Evolutionary conservation across 106 monocot species (phyloP).

Genomic region (Platanthera zijinensis): DNA sequence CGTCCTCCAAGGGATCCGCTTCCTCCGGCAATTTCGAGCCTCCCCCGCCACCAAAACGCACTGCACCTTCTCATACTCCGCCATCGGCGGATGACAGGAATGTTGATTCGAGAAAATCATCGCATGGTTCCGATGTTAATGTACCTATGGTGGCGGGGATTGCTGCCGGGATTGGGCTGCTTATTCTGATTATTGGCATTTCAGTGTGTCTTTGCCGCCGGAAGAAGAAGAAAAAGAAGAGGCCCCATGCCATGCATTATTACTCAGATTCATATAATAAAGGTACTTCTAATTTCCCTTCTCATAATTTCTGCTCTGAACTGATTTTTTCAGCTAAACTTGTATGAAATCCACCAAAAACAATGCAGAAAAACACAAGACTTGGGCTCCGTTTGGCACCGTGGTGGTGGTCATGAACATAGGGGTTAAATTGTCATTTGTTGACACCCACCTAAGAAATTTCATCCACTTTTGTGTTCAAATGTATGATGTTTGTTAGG

Average conservation of each 20-base stretch:
- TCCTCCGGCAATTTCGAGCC: neutral
- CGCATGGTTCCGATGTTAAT: slow-evolving; percentile 1
- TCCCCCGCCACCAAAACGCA: neutral
- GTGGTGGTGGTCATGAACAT: too few relatives aligned
- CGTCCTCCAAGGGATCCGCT: neutral
- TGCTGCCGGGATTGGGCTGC: slow-evolving; percentile 19
- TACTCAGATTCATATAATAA: slow-evolving; percentile 10
- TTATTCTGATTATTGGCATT: slow-evolving; percentile 22
- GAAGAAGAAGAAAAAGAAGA: slow-evolving; percentile 26
- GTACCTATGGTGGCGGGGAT: slow-evolving; percentile 18
- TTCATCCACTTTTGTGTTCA: too few relatives aligned
- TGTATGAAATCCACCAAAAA: neutral
- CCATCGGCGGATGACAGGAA: neutral
- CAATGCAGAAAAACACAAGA: too few relatives aligned
- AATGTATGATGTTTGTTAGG: too few relatives aligned
- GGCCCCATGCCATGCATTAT: slow-evolving; percentile 2
- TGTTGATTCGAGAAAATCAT: neutral
- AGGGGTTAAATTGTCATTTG: too few relatives aligned
- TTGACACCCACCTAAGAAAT: too few relatives aligned
- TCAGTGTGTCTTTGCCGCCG: slow-evolving; percentile 7
- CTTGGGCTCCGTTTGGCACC: too few relatives aligned
- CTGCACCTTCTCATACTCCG: neutral
- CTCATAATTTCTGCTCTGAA: neutral
- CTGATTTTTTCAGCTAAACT: neutral
- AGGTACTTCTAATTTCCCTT: neutral